phyloP scores from a whole-genome alignment of 2,329 filamentous ascomycete genomes.

The Orbilia javanica region DNA sequence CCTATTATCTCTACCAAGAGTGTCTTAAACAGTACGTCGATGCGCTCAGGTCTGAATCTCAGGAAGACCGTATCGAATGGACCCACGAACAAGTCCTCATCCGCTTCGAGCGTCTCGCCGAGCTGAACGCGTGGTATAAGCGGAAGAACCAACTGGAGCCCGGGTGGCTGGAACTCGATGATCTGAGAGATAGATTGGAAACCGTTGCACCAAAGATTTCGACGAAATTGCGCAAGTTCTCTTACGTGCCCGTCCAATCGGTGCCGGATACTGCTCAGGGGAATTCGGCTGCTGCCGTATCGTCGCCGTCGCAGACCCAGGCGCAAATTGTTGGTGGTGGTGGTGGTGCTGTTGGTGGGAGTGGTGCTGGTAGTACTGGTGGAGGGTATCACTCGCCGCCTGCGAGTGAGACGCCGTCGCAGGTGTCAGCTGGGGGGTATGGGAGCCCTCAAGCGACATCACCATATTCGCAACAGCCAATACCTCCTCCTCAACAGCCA shows the following conservation, averaged over 20 bases:
- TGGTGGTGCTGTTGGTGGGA: no score
- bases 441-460: constrained; percentile 24
- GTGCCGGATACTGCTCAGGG: constrained; percentile 42
- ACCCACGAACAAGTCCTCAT: constrained; percentile 55
- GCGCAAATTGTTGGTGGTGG: neutral
- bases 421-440: constrained; percentile 28
- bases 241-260: constrained; percentile 21
- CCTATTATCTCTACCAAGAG: constrained; percentile 52
- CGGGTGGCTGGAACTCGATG: constrained; percentile 53
- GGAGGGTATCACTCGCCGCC: constrained; percentile 37
- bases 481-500: constrained; percentile 37
- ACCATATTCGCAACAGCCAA: neutral
- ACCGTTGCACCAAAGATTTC: constrained; percentile 55
- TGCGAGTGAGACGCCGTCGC: constrained; percentile 26
- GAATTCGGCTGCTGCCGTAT: neutral
- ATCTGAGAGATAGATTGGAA: constrained; percentile 49
- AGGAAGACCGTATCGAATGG: constrained; percentile 54
- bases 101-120: constrained; percentile 55
- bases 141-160: constrained; percentile 48
- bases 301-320: constrained; percentile 12
- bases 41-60: constrained; percentile 45
- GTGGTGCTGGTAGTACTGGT: neutral
- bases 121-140: constrained; percentile 58
- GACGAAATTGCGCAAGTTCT: constrained; percentile 56
- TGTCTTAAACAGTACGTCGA: constrained; percentile 49